Evolutionary conservation across 441 rosid genomes (phyloP).

Genomic region (Gossypium trilobum): DNA sequence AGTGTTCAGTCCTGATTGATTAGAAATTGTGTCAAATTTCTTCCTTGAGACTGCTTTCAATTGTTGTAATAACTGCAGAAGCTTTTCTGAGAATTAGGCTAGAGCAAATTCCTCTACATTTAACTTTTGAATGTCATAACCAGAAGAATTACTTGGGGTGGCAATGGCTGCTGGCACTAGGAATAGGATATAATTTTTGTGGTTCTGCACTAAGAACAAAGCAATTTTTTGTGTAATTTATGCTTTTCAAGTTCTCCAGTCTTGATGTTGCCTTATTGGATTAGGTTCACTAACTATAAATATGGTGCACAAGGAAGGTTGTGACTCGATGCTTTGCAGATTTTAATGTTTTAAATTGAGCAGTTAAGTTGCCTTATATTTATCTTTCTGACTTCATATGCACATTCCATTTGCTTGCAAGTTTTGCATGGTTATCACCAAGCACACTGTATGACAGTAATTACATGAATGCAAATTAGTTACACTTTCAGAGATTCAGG

Average conservation of each 20-base stretch:
- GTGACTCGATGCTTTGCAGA: background rate
- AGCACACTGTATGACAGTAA: background rate
- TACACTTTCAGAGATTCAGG: background rate
- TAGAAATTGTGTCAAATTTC: background rate
- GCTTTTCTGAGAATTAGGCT: background rate
- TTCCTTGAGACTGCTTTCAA: background rate
- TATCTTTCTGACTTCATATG: background rate
- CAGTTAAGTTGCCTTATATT: background rate
- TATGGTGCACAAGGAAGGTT: background rate
- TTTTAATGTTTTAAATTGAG: background rate
- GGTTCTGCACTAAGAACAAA: background rate
- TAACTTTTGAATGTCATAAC: background rate
- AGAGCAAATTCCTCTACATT: background rate
- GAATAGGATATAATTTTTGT: background rate
- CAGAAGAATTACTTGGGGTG: background rate
- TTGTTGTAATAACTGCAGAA: background rate
- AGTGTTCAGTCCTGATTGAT: background rate
- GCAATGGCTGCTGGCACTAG: background rate
- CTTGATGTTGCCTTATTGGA: background rate
- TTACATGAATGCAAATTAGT: background rate
- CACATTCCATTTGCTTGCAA: background rate
- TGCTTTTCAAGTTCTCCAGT: conserved; percentile 1
- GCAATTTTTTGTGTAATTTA: background rate
- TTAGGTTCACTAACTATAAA: background rate
- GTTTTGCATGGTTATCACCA: background rate